Conservation (phyloP, 352 stramenopile species). For the Phytopythium montanum region DNA sequence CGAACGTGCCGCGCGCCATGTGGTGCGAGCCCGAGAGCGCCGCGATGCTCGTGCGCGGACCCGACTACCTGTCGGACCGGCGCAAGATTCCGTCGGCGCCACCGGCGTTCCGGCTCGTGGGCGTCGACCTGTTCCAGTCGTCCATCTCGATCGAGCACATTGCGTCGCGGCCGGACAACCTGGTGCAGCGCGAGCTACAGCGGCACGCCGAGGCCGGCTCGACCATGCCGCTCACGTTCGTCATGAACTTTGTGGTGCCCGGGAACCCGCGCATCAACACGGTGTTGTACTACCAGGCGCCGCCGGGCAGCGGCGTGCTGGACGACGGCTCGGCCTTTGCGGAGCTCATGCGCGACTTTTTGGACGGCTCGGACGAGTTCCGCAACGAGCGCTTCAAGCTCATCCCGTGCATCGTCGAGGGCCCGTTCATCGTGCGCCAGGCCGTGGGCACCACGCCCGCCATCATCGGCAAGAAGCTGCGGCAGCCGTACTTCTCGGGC, state of each 20-base stretch:
- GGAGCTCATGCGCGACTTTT: slow-evolving; percentile 71
- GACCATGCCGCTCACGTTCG: slow-evolving; percentile 76
- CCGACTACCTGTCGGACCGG: slow-evolving; percentile 63
- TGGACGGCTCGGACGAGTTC: slow-evolving; percentile 73
- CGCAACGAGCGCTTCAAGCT: slow-evolving; percentile 81
- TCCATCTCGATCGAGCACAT: slow-evolving; percentile 58
- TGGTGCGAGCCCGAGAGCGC: slow-evolving; percentile 60
- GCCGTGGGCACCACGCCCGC: slow-evolving; percentile 67
- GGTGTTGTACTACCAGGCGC: slow-evolving; percentile 70
- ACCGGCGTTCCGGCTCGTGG: slow-evolving; percentile 62
- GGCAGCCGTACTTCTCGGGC: slow-evolving; percentile 52
- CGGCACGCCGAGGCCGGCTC: slow-evolving; percentile 54
- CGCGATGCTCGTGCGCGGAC: slow-evolving; percentile 68
- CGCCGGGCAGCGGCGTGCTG: slow-evolving; percentile 37
- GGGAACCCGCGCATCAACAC: slow-evolving; percentile 56
- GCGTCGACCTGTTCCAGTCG: slow-evolving; percentile 61
- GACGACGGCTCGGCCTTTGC: slow-evolving; percentile 55
- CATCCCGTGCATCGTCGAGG: slow-evolving; percentile 78
- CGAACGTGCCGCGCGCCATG: slow-evolving; percentile 59
- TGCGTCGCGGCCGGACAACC: slow-evolving; percentile 48
- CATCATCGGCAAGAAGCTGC: slow-evolving; percentile 76
- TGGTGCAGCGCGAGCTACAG: slow-evolving; percentile 55
- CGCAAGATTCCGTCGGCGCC: slow-evolving; percentile 71
- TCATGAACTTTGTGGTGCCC: slow-evolving; percentile 76
- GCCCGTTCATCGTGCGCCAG: slow-evolving; percentile 77